A percentile compares a stretch with the other conserved stretches of the same genome.
These are phyloP conservation scores for Mrakia gelida DNA, from an alignment of 768 basidiomycete genomes.

Conservation along the genomic window DNA sequence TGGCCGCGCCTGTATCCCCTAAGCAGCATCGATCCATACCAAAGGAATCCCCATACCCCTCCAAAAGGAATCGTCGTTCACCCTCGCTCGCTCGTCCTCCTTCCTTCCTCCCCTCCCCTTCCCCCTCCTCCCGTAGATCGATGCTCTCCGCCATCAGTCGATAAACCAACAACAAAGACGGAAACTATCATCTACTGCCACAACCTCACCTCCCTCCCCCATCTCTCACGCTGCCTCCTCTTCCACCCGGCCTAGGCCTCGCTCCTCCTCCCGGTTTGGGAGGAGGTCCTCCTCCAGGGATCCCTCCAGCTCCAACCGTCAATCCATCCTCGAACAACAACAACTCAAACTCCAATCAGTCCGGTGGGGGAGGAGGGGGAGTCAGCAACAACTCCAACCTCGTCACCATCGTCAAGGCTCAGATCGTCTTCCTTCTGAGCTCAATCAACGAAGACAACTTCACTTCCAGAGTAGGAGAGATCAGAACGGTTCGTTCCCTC, in stretches of 20 bases:
- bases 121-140: background rate
- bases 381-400: conserved; percentile 12
- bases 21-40: background rate
- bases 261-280: conserved; percentile 29
- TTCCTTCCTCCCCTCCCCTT: background rate
- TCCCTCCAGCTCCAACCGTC: conserved; percentile 24
- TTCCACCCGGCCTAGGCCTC: conserved; percentile 32
- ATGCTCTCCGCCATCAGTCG: conserved; percentile 6
- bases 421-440: conserved; percentile 94
- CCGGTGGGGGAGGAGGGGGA: background rate
- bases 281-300: conserved; percentile 26
- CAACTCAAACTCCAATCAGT: background rate
- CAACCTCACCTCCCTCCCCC: background rate
- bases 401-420: conserved; percentile 51
- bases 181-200: background rate
- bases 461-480: conserved; percentile 87
- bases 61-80: background rate
- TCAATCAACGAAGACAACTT: conserved; percentile 97
- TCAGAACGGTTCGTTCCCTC: conserved; percentile 65
- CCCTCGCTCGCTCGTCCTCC: background rate
- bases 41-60: background rate
- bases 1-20: background rate
- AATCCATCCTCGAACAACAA: background rate
- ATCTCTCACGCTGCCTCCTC: conserved; percentile 18
- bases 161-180: background rate